Evolutionary conservation across 169 alveolate genomes (phyloP).

Genomic region (Plasmodium chabaudi): DNA sequence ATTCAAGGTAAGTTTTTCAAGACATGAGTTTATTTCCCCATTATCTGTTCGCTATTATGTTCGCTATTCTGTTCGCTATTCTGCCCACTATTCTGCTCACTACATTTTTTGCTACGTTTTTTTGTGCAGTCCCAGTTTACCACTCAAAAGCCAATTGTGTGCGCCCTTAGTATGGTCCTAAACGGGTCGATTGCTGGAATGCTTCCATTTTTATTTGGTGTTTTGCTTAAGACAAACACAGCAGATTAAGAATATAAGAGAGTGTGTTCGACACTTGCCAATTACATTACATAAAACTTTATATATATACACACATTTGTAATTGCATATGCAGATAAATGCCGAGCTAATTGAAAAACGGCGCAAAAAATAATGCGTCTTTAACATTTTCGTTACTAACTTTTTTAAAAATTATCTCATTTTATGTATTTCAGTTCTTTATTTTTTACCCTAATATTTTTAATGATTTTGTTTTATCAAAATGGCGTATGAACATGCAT

Average conservation of each 20-base stretch:
- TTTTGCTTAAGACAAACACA: conserved; percentile 77
- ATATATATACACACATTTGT: background rate
- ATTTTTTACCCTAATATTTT: too few relatives aligned
- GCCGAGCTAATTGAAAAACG: too few relatives aligned
- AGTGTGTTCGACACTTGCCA: conserved; percentile 3
- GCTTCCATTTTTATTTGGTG: conserved; percentile 86
- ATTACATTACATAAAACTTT: background rate
- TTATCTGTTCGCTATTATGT: background rate
- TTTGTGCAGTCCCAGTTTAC: conserved; percentile 84
- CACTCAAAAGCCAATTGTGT: conserved; percentile 82
- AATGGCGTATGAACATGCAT: too few relatives aligned
- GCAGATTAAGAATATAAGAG: conserved; percentile 40
- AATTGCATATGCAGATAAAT: background rate
- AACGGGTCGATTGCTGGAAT: conserved; percentile 88
- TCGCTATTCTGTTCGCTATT: too few relatives aligned
- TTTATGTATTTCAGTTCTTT: too few relatives aligned
- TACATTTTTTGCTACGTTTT: background rate
- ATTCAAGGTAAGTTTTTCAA: conserved; percentile 76
- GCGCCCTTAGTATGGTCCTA: conserved; percentile 86
- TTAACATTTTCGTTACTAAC: too few relatives aligned
- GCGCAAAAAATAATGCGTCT: too few relatives aligned
- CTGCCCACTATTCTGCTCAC: background rate
- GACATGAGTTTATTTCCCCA: background rate
- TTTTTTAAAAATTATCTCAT: too few relatives aligned
- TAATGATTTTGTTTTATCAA: too few relatives aligned